phyloP scores from a whole-genome alignment of 148 eudicot species.

The Arctostaphylos glauca region DNA sequence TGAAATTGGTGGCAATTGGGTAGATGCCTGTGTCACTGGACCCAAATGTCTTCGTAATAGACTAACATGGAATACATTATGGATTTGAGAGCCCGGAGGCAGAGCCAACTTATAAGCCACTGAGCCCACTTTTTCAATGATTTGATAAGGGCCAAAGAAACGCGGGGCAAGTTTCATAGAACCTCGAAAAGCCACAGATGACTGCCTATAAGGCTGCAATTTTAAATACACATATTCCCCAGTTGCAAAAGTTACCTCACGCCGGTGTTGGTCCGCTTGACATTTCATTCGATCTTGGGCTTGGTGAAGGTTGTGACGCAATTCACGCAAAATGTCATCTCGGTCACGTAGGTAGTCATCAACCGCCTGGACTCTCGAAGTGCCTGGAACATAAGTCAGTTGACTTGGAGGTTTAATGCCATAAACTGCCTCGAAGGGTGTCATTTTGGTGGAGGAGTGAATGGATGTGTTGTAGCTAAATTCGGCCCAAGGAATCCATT shows the following conservation, averaged over 20 bases:
- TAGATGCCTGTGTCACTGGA: not conserved
- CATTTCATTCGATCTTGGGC: not conserved
- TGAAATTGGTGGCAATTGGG: not conserved
- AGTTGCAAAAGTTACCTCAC: not conserved
- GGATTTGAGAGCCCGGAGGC: too few species aligned
- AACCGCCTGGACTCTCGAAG: not conserved
- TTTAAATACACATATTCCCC: not conserved
- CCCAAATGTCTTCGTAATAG: not conserved
- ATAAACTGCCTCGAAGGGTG: not conserved
- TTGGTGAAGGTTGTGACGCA: not conserved
- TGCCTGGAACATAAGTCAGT: not conserved
- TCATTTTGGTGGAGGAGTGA: not conserved
- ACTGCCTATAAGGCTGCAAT: not conserved
- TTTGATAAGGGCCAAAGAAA: not conserved
- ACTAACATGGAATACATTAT: not conserved
- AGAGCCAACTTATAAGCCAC: too few species aligned
- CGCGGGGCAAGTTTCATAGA: not conserved
- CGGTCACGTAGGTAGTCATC: not conserved
- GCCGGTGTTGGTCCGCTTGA: not conserved
- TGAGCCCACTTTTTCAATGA: too few species aligned
- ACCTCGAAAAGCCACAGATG: conserved; percentile 1
- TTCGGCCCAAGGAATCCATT: conserved; percentile 9
- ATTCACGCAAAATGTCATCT: not conserved
- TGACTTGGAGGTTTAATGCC: not conserved
- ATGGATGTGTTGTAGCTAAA: not conserved